Evolutionary conservation across 2,329 filamentous ascomycete species (phyloP), one percentile per base, ranked within the genome.

Genomic region (Beauveria bassiana): DNA sequence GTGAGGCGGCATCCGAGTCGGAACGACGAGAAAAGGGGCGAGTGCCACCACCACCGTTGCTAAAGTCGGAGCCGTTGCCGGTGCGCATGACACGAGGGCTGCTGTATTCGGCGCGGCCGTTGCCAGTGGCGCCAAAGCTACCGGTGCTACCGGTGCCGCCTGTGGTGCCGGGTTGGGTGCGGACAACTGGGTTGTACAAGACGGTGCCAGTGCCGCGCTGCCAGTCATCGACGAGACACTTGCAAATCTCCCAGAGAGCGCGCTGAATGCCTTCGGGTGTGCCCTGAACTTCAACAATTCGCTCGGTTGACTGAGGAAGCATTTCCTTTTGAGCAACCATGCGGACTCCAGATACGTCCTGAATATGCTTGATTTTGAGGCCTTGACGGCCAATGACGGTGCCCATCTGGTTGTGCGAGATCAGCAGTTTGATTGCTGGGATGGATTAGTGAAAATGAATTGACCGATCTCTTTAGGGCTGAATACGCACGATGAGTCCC

Each of bases 311-410:
- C 76, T 99, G 95, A 42, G 95, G 95, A 8, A 99, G 87, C 95
- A 99, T 99, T 72, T 99, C 95, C 79, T 99, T 99, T 77, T 99
- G 95, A 46, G 95, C 95, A 54, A 99, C 93, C 95, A 99, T 99
- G 72, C 95, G 93, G 63, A 98, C 95, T 66, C 93, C 93, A 5
- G 95, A 98, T 34, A 87, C 88, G 74, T 99, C 95, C 75, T 99
- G 95, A 68, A 99, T 99, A 74, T 97, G 91, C 84, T 99, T 99
- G 82, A 99, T 99, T 82, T 98, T 99, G 68, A 97, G 83, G 63
- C 95, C 95, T 75, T 96, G 90, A 67, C 92, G 87, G 70, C 95
- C 95, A 72, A 99, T 99, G 78, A 99, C 97, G 70, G 95, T 99
- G 65, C 95, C 95, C 95, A 99, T 99, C 78, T 99, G 95, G 76